Percentiles rank a stretch among this genome's conserved stretches.
phyloP scores from a whole-genome alignment of 371 early-diverging fungal genomes.

The Apophysomyces ossiformis region DNA sequence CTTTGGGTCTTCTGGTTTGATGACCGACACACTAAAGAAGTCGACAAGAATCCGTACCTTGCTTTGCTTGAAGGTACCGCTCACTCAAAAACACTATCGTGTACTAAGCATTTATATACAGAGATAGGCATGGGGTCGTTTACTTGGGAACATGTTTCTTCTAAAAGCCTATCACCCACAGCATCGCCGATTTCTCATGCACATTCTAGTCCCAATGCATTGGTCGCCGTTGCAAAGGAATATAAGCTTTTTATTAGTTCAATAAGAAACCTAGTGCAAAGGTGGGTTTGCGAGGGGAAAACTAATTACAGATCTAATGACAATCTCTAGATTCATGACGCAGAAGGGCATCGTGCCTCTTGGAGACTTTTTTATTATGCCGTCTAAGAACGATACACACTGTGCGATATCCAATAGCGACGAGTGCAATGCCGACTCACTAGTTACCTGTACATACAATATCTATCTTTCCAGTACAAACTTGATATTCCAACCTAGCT shows the following conservation, averaged over 20 bases:
- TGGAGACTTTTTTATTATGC: slow-evolving; percentile 47
- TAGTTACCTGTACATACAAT: slow-evolving; percentile 37
- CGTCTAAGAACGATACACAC: slow-evolving; percentile 1
- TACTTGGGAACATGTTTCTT: slow-evolving; percentile 46
- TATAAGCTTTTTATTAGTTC: slow-evolving; percentile 47
- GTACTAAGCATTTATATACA: slow-evolving; percentile 13
- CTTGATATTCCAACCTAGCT: slow-evolving; percentile 46
- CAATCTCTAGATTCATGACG: slow-evolving; percentile 33
- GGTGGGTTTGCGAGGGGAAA: slow-evolving; percentile 27
- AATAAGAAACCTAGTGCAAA: slow-evolving; percentile 37
- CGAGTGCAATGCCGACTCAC: not conserved
- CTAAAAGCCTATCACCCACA: slow-evolving; percentile 24
- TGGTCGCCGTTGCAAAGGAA: slow-evolving; percentile 44
- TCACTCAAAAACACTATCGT: not conserved
- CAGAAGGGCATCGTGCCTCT: slow-evolving; percentile 39
- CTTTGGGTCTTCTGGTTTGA: slow-evolving; percentile 60
- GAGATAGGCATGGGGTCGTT: slow-evolving; percentile 48
- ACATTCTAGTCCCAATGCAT: slow-evolving; percentile 28
- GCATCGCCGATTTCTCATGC: slow-evolving; percentile 32
- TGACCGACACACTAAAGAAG: slow-evolving; percentile 48
- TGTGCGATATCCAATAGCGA: not conserved
- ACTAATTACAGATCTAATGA: not conserved
- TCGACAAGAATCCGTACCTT: slow-evolving; percentile 38
- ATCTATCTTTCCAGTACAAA: slow-evolving; percentile 45
- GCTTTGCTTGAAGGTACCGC: slow-evolving; percentile 41